Conservation (phyloP, 73 alveolate species). For the Tetrahymena malaccensis region DNA sequence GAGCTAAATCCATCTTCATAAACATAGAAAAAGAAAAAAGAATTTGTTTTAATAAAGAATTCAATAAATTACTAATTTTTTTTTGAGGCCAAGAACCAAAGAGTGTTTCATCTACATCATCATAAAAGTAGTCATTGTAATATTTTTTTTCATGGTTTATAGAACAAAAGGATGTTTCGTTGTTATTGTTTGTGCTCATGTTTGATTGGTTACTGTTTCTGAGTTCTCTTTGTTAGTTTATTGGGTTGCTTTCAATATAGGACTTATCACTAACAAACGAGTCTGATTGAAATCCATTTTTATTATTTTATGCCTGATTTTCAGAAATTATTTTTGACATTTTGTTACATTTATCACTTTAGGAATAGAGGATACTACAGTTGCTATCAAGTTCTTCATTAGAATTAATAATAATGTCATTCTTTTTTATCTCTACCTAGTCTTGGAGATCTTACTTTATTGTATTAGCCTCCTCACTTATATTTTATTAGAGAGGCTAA, state of each 20-base stretch:
- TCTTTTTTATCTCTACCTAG: neutral
- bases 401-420: neutral
- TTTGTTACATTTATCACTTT: neutral
- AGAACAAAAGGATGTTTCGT: neutral
- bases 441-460: neutral
- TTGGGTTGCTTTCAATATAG: neutral
- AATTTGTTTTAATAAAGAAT: no score
- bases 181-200: neutral
- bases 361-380: neutral
- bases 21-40: neutral
- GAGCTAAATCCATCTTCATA: no score
- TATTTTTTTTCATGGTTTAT: neutral
- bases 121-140: neutral
- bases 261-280: neutral
- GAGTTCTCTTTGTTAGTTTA: neutral
- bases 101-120: neutral
- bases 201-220: neutral
- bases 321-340: neutral
- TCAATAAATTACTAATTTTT: neutral
- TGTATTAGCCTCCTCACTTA: neutral
- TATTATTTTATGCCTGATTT: neutral
- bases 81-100: neutral
- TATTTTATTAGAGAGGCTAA: neutral
- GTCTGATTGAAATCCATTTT: neutral
- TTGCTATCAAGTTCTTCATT: neutral